phyloP scores from a whole-genome alignment of 495 filamentous ascomycete species.

The Acidomyces sp. region DNA sequence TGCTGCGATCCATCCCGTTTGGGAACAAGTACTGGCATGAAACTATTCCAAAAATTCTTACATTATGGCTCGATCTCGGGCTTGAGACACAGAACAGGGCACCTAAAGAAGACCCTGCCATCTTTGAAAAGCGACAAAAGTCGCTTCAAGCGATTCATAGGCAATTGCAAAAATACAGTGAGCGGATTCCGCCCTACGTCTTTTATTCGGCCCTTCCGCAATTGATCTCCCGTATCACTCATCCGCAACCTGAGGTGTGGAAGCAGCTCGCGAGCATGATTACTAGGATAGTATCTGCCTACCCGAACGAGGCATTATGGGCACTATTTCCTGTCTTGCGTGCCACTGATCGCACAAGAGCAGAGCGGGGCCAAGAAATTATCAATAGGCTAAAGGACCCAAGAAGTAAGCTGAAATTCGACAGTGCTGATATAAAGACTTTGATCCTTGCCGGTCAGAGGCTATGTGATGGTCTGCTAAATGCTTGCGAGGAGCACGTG shows the following conservation, averaged over 20 bases:
- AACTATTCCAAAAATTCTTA: slow-evolving; percentile 77
- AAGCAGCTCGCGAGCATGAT: slow-evolving; percentile 64
- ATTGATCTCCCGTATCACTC: slow-evolving; percentile 80
- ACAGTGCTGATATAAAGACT: slow-evolving; percentile 43
- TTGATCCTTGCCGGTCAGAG: slow-evolving; percentile 68
- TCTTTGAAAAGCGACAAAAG: slow-evolving; percentile 43
- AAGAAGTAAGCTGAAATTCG: slow-evolving; percentile 22
- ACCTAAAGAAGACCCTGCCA: slow-evolving; percentile 26
- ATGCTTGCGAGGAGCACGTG: slow-evolving; percentile 60
- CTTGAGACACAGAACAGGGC: slow-evolving; percentile 49
- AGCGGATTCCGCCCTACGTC: slow-evolving; percentile 67
- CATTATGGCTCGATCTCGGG: slow-evolving; percentile 87
- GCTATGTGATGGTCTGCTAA: slow-evolving; percentile 69
- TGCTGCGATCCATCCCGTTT: slow-evolving; percentile 68
- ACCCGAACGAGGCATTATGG: slow-evolving; percentile 92
- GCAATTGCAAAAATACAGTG: slow-evolving; percentile 59
- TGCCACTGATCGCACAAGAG: slow-evolving; percentile 38
- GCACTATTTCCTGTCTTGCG: slow-evolving; percentile 70
- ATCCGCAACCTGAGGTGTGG: slow-evolving; percentile 65
- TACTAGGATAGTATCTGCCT: slow-evolving; percentile 58
- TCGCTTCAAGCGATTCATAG: slow-evolving; percentile 58
- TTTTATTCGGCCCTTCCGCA: slow-evolving; percentile 90
- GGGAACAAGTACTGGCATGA: slow-evolving; percentile 93
- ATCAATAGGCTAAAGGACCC: slow-evolving; percentile 35
- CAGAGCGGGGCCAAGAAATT: slow-evolving; percentile 38